Evolutionary conservation across 495 filamentous ascomycete species (phyloP).

Genomic region (Zalerion maritima): DNA sequence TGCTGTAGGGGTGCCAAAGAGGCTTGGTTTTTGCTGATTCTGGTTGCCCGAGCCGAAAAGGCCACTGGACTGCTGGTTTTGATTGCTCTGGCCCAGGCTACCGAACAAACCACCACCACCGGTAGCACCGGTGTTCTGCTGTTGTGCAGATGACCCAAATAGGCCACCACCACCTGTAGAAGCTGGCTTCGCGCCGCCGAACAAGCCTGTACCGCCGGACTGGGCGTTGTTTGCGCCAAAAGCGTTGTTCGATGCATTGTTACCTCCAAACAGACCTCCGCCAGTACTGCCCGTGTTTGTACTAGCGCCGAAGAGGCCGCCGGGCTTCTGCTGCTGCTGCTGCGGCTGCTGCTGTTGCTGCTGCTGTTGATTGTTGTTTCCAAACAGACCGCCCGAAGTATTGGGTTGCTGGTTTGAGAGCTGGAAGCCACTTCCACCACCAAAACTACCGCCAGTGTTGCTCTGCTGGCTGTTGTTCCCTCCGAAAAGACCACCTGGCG

Average conservation of each 20-base stretch:
- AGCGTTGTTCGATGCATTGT: slow-evolving; percentile 3
- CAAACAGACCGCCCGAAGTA: slow-evolving; percentile 29
- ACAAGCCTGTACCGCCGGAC: slow-evolving; percentile 29
- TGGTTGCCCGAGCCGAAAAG: slow-evolving; percentile 29
- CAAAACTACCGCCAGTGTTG: slow-evolving; percentile 9
- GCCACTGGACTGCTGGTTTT: slow-evolving; percentile 38
- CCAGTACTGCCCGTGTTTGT: slow-evolving; percentile 24
- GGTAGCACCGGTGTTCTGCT: slow-evolving; percentile 19
- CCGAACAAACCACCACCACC: slow-evolving; percentile 39
- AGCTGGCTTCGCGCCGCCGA: slow-evolving; percentile 25
- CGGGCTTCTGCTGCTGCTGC: slow-evolving; percentile 40
- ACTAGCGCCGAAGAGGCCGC: slow-evolving; percentile 30
- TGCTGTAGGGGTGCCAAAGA: slow-evolving; percentile 25
- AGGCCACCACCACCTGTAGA: slow-evolving; percentile 30
- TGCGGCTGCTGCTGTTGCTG: slow-evolving; percentile 22
- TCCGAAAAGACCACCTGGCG: slow-evolving; percentile 37
- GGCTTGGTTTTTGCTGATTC: slow-evolving; percentile 26
- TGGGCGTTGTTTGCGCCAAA: slow-evolving; percentile 17
- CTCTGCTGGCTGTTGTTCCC: slow-evolving; percentile 17
- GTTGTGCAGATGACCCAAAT: slow-evolving; percentile 25
- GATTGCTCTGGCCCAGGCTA: slow-evolving; percentile 28
- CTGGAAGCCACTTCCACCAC: slow-evolving; percentile 18
- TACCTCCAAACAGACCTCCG: slow-evolving; percentile 29
- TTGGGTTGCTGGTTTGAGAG: slow-evolving; percentile 23
- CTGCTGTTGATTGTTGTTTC: slow-evolving; percentile 28